Evolutionary conservation across 176 grass and related monocot species (phyloP).

Genomic region (Themeda triandra): DNA sequence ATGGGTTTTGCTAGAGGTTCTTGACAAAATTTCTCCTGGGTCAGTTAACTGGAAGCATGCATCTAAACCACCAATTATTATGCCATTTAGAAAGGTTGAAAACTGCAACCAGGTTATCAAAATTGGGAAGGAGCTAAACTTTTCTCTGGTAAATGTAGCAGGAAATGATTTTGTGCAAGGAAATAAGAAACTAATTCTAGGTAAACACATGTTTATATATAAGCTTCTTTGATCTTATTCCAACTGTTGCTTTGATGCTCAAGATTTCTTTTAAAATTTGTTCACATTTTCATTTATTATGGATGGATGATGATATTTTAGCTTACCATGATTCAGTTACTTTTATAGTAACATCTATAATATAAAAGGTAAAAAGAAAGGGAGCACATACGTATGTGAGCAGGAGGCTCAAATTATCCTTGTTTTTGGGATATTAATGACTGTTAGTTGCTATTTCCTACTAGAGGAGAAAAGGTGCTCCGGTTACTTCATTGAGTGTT

Average conservation of each 20-base stretch:
- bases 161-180: slow-evolving; percentile 99
- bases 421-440: background rate
- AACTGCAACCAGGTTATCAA: slow-evolving; percentile 90
- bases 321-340: background rate
- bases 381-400: background rate
- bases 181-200: slow-evolving; percentile 97
- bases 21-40: slow-evolving; percentile 91
- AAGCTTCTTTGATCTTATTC: background rate
- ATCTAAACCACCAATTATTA: slow-evolving; percentile 95
- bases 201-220: slow-evolving; percentile 8
- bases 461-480: background rate
- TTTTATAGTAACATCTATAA: background rate
- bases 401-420: background rate
- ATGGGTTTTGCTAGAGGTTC: slow-evolving; percentile 94
- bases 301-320: background rate
- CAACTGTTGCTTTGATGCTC: background rate
- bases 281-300: background rate
- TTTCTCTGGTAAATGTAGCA: slow-evolving; percentile 91
- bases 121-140: slow-evolving; percentile 80
- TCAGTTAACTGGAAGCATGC: slow-evolving; percentile 87
- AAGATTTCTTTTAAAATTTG: background rate
- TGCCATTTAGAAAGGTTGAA: slow-evolving; percentile 97
- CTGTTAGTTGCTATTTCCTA: background rate
- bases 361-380: background rate
- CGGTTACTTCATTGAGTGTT: background rate